These are phyloP conservation scores for Septoria petroselini DNA, from an alignment of 2,329 filamentous ascomycete species.

Conservation along the genomic window DNA sequence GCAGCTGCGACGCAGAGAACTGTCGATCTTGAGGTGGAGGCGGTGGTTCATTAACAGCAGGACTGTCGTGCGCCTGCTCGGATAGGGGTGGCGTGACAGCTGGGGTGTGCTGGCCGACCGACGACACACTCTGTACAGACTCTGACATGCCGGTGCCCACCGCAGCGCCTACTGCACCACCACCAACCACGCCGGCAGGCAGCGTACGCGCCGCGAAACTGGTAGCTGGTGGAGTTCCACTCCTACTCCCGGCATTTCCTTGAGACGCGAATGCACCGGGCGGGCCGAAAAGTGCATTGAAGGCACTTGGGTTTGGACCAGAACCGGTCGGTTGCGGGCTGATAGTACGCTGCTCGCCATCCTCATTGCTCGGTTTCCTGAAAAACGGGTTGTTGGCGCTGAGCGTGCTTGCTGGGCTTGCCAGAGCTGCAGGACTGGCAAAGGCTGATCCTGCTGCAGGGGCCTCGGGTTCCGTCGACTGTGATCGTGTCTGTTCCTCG, in stretches of 20 bases:
- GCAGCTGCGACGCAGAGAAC: constrained; percentile 72
- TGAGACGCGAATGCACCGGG: constrained; percentile 42
- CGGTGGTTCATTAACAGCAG: constrained; percentile 57
- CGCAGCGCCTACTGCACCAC: constrained; percentile 12
- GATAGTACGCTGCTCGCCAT: constrained; percentile 24
- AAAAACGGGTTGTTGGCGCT: constrained; percentile 91
- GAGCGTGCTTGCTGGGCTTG: constrained; percentile 28
- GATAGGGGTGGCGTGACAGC: constrained; percentile 61
- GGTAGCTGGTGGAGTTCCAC: constrained; percentile 35
- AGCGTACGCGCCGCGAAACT: constrained; percentile 31
- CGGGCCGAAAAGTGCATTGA: constrained; percentile 41
- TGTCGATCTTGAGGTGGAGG: constrained; percentile 72
- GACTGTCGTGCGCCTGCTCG: constrained; percentile 50
- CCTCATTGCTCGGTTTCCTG: constrained; percentile 51
- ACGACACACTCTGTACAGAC: constrained; percentile 31
- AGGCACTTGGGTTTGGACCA: constrained; percentile 38
- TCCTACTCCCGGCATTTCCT: constrained; percentile 28
- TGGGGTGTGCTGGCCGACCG: constrained; percentile 49
- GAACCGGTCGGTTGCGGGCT: constrained; percentile 26
- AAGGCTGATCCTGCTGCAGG: constrained; percentile 13
- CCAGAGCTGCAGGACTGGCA: constrained; percentile 16
- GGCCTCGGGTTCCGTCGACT: constrained; percentile 20
- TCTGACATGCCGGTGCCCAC: constrained; percentile 29
- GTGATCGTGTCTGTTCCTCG: constrained; percentile 23
- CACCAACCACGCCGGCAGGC: constrained; percentile 17